These are phyloP conservation scores for Ophiognomonia clavigignenti-juglandacearum DNA, from an alignment of 2,329 filamentous ascomycete genomes.

Conservation along the genomic window DNA sequence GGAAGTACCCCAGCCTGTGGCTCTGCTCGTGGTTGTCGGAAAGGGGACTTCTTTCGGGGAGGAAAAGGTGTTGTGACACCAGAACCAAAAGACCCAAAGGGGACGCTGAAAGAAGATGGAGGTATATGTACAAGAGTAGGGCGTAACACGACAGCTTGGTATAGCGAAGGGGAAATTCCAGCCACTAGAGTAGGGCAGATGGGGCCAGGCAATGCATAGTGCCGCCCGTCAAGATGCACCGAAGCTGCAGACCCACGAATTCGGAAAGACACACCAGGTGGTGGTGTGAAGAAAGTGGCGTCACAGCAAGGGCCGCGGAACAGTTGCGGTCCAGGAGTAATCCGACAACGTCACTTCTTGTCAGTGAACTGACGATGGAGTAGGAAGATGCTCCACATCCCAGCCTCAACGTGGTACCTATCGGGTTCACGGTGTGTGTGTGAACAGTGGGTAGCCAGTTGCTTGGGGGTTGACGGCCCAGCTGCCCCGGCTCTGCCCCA, in stretches of 20 bases:
- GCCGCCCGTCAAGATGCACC: slow-evolving; percentile 8
- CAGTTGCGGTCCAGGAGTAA: too few species aligned
- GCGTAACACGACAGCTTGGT: slow-evolving; percentile 2
- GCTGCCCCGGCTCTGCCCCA: too few species aligned
- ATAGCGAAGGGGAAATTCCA: neutral
- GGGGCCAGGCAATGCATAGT: slow-evolving; percentile 2
- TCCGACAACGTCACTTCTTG: too few species aligned
- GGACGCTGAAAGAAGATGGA: neutral
- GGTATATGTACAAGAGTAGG: neutral
- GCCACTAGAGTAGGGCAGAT: slow-evolving; percentile 3
- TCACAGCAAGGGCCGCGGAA: neutral
- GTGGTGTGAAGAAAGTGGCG: neutral
- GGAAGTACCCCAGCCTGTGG: neutral
- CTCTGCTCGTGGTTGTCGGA: neutral
- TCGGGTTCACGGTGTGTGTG: neutral
- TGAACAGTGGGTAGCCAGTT: neutral
- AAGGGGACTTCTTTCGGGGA: too few species aligned
- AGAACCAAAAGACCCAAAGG: too few species aligned
- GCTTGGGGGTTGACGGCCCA: too few species aligned
- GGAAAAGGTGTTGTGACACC: neutral
- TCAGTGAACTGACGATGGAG: too few species aligned
- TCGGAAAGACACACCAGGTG: slow-evolving; percentile 1
- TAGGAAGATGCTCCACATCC: slow-evolving; percentile 2
- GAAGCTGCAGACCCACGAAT: slow-evolving; percentile 9
- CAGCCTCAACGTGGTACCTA: slow-evolving; percentile 5